Percentiles rank a stretch among this genome's conserved stretches.
phyloP scores from a whole-genome alignment of 768 basidiomycete species.

The Tylopilus sp. region DNA sequence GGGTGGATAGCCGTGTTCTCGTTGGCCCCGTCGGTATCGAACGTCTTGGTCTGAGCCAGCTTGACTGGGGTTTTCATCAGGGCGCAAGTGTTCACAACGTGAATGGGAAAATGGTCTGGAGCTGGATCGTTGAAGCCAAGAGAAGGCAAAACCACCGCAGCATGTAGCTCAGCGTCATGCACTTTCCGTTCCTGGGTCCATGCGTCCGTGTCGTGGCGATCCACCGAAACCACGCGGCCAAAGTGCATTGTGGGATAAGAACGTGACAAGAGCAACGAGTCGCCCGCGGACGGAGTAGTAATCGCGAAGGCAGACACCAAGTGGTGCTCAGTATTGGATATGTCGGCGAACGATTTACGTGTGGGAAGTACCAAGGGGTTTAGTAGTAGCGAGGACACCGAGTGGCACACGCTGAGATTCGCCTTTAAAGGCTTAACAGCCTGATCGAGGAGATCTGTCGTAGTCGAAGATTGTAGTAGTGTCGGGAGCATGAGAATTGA shows the following conservation, averaged over 20 bases:
- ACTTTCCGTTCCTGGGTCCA: constrained; percentile 14
- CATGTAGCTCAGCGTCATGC: constrained; percentile 9
- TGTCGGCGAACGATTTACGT: constrained; percentile 6
- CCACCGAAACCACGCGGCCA: constrained; percentile 17
- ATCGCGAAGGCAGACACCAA: background rate
- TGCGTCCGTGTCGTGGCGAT: constrained; percentile 27
- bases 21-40: background rate
- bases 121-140: constrained; percentile 5
- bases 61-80: constrained; percentile 6
- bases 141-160: constrained; percentile 9
- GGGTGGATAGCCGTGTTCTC: background rate
- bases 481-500: constrained; percentile 7
- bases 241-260: constrained; percentile 8
- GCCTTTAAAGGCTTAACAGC: background rate
- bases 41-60: background rate
- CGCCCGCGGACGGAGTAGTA: background rate
- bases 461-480: constrained; percentile 1
- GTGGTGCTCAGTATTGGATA: constrained; percentile 3
- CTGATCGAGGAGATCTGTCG: background rate
- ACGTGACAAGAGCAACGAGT: constrained; percentile 7
- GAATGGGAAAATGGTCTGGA: background rate
- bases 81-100: background rate
- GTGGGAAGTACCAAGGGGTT: constrained; percentile 5
- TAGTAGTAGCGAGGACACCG: constrained; percentile 9
- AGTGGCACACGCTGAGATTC: constrained; percentile 8